Base-by-base conservation (phyloP, 2,329 filamentous ascomycete species). In the Neoscytalidium dimidiatum region DNA sequence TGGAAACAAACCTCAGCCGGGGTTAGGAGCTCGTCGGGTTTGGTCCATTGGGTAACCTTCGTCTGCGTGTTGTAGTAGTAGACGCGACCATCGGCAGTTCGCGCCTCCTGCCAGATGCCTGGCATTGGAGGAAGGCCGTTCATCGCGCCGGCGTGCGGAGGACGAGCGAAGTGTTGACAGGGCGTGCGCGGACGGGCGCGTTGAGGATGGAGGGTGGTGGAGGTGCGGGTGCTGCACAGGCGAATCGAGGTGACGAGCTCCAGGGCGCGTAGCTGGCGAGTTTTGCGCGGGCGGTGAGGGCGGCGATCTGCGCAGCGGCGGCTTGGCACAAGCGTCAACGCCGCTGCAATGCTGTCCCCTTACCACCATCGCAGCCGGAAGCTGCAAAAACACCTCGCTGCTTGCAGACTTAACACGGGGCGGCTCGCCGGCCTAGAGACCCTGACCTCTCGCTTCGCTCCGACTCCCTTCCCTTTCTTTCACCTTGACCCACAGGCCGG, bases 11-110 rank as follows among this genome's bases (percentile, higher is more conserved):
- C 92, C 87, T 97, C 93, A 60, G 89, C 87, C 6, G 88, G 86
- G 23, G 86, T 90, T 91, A 96, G 94, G 79, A 96, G 83, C 51
- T 96, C 95, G 74, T 91, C 86, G 3, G 95, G 96, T 81, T 97
- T 98, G 44, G 88, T 90, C 95, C 95, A 99, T 85, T 94, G 90
- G 33, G 95, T 98, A 68, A 85, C 87, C 75, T 96, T 96, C 17
- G 93, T 97, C 67, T 87, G 80, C 13, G 88, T 81, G 76, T 99
- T 96, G 83, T 94, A 96, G 78, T 96, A 99, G 78, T 99, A 99
- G 52, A 88, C 84, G 70, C 92, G 88, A 69, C 94, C 94, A 73
- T 97, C 93, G 2, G 88, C 81, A 70, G 90, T 92, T 71, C 88
- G 90, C 70, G 92, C 89, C 77, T 95, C 91, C 77, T 92, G 89